Evolutionary conservation across 352 stramenopile species (phyloP).

Genomic region (Plasmopara muralis): DNA sequence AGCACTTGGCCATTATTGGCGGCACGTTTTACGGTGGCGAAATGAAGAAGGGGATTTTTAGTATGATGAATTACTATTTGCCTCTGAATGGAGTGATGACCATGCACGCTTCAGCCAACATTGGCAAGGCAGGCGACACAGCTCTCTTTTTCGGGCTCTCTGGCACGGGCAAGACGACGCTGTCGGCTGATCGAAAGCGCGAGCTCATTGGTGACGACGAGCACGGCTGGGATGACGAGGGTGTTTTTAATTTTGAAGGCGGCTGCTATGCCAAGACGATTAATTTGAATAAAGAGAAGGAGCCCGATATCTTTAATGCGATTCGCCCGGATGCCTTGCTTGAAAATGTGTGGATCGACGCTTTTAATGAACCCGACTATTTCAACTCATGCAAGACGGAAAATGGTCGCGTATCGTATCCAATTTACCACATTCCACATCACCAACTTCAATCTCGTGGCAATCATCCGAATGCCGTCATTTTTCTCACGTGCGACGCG

Average conservation of each 20-base stretch:
- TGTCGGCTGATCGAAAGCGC: conserved; percentile 87
- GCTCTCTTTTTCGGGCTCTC: conserved; percentile 97
- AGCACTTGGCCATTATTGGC: conserved; percentile 92
- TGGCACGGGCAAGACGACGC: conserved; percentile 86
- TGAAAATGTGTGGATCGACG: conserved; percentile 92
- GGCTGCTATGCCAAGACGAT: conserved; percentile 99
- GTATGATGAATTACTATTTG: conserved; percentile 98
- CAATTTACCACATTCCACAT: conserved; percentile 97
- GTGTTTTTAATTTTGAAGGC: conserved; percentile 99
- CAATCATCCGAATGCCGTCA: conserved; percentile 93
- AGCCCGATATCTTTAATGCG: conserved; percentile 96
- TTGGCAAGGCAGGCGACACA: conserved; percentile 93
- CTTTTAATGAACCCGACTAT: conserved; percentile 88
- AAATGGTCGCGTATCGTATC: conserved; percentile 97
- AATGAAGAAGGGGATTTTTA: conserved; percentile 99
- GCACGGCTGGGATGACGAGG: conserved; percentile 96
- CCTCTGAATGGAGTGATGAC: conserved; percentile 93
- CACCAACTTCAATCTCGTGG: conserved; percentile 83
- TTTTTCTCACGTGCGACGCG: conserved; percentile 98
- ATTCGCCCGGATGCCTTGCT: conserved; percentile 95
- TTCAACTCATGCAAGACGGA: conserved; percentile 95
- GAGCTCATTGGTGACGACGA: conserved; percentile 83
- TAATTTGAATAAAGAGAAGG: conserved; percentile 92
- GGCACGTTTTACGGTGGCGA: conserved; percentile 96
- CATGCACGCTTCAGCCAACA: conserved; percentile 98